phyloP scores from a whole-genome alignment of 2,329 filamentous ascomycete species.

The Dendrostoma leiphaemia region DNA sequence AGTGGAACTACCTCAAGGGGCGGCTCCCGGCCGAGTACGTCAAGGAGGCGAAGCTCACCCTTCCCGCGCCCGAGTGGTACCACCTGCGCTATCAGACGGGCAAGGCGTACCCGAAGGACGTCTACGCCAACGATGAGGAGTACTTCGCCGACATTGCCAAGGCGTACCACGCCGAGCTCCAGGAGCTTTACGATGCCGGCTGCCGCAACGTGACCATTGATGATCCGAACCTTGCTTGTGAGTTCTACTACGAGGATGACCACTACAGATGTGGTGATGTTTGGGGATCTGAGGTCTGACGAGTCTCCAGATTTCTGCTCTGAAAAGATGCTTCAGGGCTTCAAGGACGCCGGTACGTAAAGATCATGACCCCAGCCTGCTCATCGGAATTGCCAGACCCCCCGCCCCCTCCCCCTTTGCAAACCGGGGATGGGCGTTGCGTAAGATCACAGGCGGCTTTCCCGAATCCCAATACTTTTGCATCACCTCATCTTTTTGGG shows the following conservation, averaged over 20 bases:
- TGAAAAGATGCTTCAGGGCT: constrained; percentile 62
- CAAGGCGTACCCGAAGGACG: constrained; percentile 45
- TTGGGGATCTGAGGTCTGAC: too few species aligned
- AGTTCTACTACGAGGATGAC: not conserved
- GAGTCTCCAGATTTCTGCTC: constrained; percentile 60
- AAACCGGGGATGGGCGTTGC: too few species aligned
- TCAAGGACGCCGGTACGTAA: constrained; percentile 43
- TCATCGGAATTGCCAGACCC: too few species aligned
- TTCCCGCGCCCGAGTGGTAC: constrained; percentile 64
- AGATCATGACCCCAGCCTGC: too few species aligned
- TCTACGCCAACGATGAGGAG: constrained; percentile 45
- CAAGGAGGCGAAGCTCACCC: constrained; percentile 63
- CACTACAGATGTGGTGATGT: not conserved
- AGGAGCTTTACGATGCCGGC: constrained; percentile 47
- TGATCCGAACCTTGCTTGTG: constrained; percentile 56
- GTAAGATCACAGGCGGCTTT: too few species aligned
- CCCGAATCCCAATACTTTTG: too few species aligned
- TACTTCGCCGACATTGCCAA: constrained; percentile 51
- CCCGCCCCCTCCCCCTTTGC: too few species aligned
- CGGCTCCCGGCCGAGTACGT: constrained; percentile 57
- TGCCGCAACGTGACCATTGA: constrained; percentile 57
- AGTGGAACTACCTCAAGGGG: constrained; percentile 42
- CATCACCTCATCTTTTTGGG: too few species aligned
- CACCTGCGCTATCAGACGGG: constrained; percentile 51
- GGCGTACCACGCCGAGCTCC: constrained; percentile 47